phyloP scores from a whole-genome alignment of 306 rosid species.

The Dalbergia oliveri region DNA sequence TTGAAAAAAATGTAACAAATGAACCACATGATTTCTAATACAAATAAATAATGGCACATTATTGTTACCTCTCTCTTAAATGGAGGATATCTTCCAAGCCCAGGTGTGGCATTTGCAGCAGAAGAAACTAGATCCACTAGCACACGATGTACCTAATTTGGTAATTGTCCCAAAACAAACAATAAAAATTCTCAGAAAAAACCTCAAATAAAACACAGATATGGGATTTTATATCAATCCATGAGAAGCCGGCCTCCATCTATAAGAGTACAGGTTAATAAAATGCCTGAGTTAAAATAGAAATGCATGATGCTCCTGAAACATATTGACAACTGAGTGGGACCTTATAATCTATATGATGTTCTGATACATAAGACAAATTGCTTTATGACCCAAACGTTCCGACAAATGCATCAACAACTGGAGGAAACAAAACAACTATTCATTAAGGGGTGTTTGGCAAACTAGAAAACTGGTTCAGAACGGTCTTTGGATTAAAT shows the following conservation, averaged over 20 bases:
- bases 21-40: conserved; percentile 24
- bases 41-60: conserved; percentile 16
- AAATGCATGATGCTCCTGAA: conserved; percentile 2
- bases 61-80: conserved; percentile 91
- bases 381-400: conserved; percentile 17
- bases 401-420: conserved; percentile 16
- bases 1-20: conserved; percentile 36
- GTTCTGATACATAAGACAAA: conserved; percentile 14
- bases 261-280: conserved; percentile 14
- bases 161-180: conserved; percentile 27
- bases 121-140: conserved; percentile 90
- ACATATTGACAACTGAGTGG: conserved; percentile 15
- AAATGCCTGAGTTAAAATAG: conserved; percentile 13
- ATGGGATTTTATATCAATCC: conserved; percentile 3
- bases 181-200: conserved; percentile 18
- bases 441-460: conserved; percentile 9
- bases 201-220: conserved; percentile 5
- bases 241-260: conserved; percentile 3
- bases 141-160: conserved; percentile 86
- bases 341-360: conserved; percentile 14
- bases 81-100: conserved; percentile 99
- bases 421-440: conserved; percentile 19
- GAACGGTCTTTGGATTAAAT: conserved; percentile 7
- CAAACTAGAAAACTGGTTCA: conserved; percentile 24
- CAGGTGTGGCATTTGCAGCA: conserved; percentile 95